Conservation (phyloP, 78 protist genomes). For the Dictyostelium firmibasis region DNA sequence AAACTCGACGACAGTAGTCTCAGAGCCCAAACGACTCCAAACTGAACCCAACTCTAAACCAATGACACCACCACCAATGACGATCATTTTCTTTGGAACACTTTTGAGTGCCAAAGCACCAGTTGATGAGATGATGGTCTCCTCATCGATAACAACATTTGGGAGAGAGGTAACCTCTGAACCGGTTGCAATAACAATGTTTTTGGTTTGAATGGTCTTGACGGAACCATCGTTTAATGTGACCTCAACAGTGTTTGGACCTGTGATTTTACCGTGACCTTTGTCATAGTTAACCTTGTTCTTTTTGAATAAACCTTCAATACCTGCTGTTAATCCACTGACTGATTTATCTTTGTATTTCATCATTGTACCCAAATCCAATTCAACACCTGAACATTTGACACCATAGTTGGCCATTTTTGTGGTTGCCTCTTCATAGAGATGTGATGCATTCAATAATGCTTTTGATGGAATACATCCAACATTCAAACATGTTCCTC, state of each 20-base stretch:
- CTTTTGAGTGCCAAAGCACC: constrained; percentile 95
- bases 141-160: constrained; percentile 89
- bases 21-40: constrained; percentile 98
- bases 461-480: constrained; percentile 99
- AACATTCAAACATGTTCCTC: constrained; percentile 99
- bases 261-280: constrained; percentile 90
- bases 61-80: constrained; percentile 99
- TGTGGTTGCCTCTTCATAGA: constrained; percentile 89
- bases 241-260: constrained; percentile 82
- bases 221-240: constrained; percentile 77
- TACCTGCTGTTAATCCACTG: constrained; percentile 90
- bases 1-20: constrained; percentile 98
- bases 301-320: constrained; percentile 98
- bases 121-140: constrained; percentile 94
- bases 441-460: constrained; percentile 97
- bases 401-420: constrained; percentile 89
- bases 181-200: constrained; percentile 98
- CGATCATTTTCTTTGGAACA: constrained; percentile 96
- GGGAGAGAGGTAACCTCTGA: constrained; percentile 92
- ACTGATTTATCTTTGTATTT: constrained; percentile 91
- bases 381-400: constrained; percentile 49
- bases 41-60: constrained; percentile 99
- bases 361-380: constrained; percentile 91
- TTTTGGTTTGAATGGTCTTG: constrained; percentile 85
- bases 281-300: constrained; percentile 93